phyloP scores from a whole-genome alignment of 1,139 yeast species.

The Debaryomycetaceae sp. region DNA sequence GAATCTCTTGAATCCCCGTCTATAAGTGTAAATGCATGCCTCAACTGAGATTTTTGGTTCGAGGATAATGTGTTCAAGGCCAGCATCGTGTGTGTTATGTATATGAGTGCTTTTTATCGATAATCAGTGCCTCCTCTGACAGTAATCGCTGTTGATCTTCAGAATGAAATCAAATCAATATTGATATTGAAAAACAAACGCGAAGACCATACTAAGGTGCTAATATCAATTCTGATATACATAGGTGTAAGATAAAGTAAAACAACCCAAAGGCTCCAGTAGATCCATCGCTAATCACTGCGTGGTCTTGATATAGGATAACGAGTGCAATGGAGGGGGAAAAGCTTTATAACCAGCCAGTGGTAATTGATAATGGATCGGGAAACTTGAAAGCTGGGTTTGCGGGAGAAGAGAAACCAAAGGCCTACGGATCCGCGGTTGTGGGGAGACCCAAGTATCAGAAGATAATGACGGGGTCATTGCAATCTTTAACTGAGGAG shows the following conservation, averaged over 20 bases:
- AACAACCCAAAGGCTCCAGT: no score
- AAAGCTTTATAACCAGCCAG: conserved; percentile 68
- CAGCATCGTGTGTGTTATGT: conserved; percentile 13
- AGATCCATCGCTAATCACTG: no score
- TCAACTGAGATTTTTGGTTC: conserved; percentile 40
- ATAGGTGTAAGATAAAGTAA: no score
- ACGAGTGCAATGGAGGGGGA: conserved; percentile 7
- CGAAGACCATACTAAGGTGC: background rate
- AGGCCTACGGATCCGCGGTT: conserved; percentile 47
- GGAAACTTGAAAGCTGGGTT: conserved; percentile 87
- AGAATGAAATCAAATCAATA: background rate
- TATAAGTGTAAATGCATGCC: conserved; percentile 57
- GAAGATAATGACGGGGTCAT: conserved; percentile 80
- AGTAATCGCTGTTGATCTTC: no score
- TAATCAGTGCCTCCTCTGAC: no score
- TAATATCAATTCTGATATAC: no score
- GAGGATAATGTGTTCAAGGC: conserved; percentile 37
- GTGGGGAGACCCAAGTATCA: conserved; percentile 83
- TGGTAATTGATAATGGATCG: conserved; percentile 92
- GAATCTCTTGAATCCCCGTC: conserved; percentile 83
- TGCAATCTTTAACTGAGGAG: conserved; percentile 33
- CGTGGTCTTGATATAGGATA: no score
- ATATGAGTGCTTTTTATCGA: no score
- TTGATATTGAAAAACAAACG: background rate
- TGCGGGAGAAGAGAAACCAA: conserved; percentile 87